These are phyloP conservation scores for Colletotrichum cuscutae DNA, from an alignment of 2,329 filamentous ascomycete species.

Conservation along the genomic window DNA sequence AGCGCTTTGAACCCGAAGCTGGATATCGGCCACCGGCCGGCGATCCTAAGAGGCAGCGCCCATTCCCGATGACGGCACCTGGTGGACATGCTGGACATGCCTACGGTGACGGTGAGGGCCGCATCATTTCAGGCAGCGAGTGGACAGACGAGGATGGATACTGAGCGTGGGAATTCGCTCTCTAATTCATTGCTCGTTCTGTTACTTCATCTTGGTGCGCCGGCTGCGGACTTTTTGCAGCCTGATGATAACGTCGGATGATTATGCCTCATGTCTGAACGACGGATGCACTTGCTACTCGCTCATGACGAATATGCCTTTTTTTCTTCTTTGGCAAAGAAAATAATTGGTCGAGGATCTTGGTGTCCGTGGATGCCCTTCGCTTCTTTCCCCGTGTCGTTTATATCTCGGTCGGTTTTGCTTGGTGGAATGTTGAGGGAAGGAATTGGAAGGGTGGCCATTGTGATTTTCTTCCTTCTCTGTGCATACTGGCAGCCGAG, in stretches of 20 bases:
- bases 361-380: background rate
- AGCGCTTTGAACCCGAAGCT: conserved; percentile 67
- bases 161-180: conserved; percentile 42
- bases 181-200: background rate
- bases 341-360: conserved; percentile 4
- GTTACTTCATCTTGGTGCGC: background rate
- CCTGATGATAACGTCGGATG: conserved; percentile 34
- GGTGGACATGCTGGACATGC: conserved; percentile 57
- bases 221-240: background rate
- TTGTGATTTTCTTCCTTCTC: conserved; percentile 8
- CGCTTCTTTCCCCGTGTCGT: conserved; percentile 22
- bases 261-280: conserved; percentile 31
- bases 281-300: conserved; percentile 15
- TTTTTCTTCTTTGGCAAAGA: background rate
- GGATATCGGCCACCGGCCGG: conserved; percentile 52
- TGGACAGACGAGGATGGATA: conserved; percentile 75
- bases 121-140: conserved; percentile 72
- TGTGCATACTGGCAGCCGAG: background rate
- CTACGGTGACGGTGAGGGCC: conserved; percentile 66
- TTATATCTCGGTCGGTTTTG: conserved; percentile 6
- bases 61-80: conserved; percentile 61
- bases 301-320: conserved; percentile 6
- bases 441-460: background rate
- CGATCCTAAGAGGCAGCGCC: conserved; percentile 64
- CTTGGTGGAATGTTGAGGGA: background rate